Evolutionary conservation across 306 rosid genomes (phyloP).

Genomic region (Neltuma alba): DNA sequence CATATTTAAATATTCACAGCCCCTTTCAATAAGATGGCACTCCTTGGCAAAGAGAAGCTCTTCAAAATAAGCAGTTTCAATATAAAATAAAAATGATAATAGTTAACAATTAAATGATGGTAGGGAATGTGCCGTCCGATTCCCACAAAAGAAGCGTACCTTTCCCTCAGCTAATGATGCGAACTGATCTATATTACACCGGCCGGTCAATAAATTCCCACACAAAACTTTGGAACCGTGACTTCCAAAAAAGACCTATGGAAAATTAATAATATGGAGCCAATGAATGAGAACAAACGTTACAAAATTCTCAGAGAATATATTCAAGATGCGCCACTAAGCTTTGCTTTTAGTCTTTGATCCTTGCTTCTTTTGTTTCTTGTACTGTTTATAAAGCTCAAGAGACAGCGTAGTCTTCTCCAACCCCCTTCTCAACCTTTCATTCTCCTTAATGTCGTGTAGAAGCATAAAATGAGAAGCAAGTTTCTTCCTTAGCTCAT

Average conservation of each 20-base stretch:
- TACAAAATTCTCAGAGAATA: constrained; percentile 5
- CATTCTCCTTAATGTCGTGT: constrained; percentile 75
- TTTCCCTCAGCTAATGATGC: neutral
- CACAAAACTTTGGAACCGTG: constrained; percentile 1
- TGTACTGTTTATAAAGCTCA: constrained; percentile 67
- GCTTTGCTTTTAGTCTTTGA: constrained; percentile 36
- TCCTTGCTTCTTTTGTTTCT: constrained; percentile 56
- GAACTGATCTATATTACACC: neutral
- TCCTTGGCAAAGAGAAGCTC: neutral
- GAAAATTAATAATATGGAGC: neutral
- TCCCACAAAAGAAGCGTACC: neutral
- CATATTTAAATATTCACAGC: neutral
- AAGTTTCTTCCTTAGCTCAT: constrained; percentile 61
- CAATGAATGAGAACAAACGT: neutral
- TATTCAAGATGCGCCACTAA: neutral
- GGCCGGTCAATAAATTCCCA: constrained; percentile 1
- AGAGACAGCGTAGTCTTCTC: constrained; percentile 52
- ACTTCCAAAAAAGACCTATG: neutral
- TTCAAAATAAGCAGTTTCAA: neutral
- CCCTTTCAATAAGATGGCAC: too few relatives aligned
- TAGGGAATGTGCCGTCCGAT: too few relatives aligned
- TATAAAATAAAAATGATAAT: neutral
- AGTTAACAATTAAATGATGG: neutral
- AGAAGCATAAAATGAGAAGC: constrained; percentile 66
- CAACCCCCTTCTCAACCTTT: constrained; percentile 70